Evolutionary conservation across 257 asterid species (phyloP), one percentile per base, ranked within the genome.

Genomic region (Solanum pinnatisectum): DNA sequence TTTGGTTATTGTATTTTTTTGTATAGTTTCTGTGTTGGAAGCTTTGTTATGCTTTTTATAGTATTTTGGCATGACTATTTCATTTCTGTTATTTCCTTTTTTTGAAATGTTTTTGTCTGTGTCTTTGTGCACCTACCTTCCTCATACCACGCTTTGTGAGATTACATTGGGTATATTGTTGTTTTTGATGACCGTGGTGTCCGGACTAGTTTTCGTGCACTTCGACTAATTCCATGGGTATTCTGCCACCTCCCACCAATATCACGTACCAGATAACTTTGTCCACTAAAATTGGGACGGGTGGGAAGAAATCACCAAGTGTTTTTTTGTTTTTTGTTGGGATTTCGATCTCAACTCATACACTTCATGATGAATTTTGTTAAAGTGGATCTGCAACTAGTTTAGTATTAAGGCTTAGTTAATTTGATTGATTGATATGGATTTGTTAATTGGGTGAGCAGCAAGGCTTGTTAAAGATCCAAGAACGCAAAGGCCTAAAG

Each of bases 391-490:
- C 25, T 79, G 56, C 23, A 25, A 39, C 12, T 79, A 44, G 14
- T 42, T 25, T 79, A 6, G 16, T 20, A 25, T 25, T 42, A 33
- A 15, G 42, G 22, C 44, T 7, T 16, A 49, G 70, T 16, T 78
- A 13, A 40, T 27, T 15, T 27, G 39, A 15, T 79, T 30, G 42
- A 27, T 81, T 46, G 65, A 81, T 49, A 46, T 81, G 27, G 42
- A 18, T 46, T 30, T 49, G 9, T 82, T 49, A 82, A 46, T 46
- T 49, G 86, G 44, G 71, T 82, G 35, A 71, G 89, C 93, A 93
- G 98, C 92, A 27, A 93, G 96, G 94, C 96, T 96, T 86, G 86
- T 93, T 83, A 91, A 77, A 72, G 99, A 94, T 85, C 92, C 94
- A 33, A 89, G 56, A 72, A 95, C 96, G 4, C 95, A 84, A 84